Conservation (phyloP, 2,329 filamentous ascomycete species). For the Calonectria crousiana region DNA sequence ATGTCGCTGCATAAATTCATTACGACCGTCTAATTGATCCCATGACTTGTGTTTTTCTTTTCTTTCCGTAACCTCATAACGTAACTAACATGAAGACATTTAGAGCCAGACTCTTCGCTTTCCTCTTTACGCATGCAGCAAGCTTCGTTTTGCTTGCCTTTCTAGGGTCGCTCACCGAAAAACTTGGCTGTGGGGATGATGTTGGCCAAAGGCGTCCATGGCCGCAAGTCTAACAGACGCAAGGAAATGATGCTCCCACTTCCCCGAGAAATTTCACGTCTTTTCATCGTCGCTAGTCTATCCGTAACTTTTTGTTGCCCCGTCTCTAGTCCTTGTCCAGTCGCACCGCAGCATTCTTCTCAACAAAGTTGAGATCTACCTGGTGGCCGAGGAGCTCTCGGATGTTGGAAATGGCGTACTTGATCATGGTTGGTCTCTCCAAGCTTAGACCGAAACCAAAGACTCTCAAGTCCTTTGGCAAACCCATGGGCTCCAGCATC, state of each 20-base stretch:
- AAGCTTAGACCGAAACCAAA: conserved; percentile 94
- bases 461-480: conserved; percentile 91
- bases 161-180: neutral
- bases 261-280: neutral
- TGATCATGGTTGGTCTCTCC: conserved; percentile 98
- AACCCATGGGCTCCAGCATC: conserved; percentile 94
- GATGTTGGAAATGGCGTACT: conserved; percentile 91
- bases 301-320: neutral
- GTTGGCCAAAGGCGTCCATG: neutral
- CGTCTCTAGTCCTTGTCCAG: conserved; percentile 80
- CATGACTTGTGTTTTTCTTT: conserved; percentile 10
- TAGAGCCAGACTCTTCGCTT: neutral
- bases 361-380: conserved; percentile 93
- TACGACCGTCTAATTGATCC: neutral
- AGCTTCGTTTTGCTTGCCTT: neutral
- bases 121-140: neutral
- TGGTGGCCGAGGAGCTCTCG: conserved; percentile 94
- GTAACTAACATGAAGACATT: conserved; percentile 12
- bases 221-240: neutral
- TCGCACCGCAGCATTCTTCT: conserved; percentile 90
- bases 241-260: neutral
- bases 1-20: neutral
- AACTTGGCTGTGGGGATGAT: neutral
- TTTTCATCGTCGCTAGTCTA: conserved; percentile 4
- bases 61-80: conserved; percentile 25